These are phyloP conservation scores for Hibiscus mutabilis DNA, from an alignment of 345 rosid genomes.

Conservation along the genomic window DNA sequence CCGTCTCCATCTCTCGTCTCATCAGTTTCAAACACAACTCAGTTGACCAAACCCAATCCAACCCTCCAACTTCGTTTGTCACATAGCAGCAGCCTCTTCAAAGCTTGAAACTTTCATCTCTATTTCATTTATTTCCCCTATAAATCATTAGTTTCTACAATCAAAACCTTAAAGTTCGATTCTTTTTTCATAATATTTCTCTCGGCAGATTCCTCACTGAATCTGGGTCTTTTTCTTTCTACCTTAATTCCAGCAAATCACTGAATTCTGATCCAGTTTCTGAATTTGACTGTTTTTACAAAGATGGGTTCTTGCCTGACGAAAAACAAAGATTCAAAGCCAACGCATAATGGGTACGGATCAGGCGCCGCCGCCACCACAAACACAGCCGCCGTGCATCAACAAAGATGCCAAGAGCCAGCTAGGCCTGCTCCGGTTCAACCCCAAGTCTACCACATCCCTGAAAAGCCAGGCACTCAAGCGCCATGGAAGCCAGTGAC, in stretches of 20 bases:
- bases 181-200: no score
- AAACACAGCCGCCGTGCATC: slow-evolving; percentile 10
- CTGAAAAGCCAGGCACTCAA: slow-evolving; percentile 16
- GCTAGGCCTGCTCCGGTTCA: slow-evolving; percentile 8
- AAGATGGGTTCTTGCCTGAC: slow-evolving; percentile 56
- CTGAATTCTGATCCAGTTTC: background rate
- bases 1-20: no score
- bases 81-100: no score
- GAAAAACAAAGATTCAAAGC: slow-evolving; percentile 27
- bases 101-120: no score
- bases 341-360: slow-evolving; percentile 28
- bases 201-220: background rate
- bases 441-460: slow-evolving; percentile 18
- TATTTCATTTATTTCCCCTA: no score
- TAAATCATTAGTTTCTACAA: no score
- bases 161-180: no score
- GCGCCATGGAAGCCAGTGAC: background rate
- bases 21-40: no score
- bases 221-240: background rate
- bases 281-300: background rate
- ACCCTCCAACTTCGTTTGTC: no score
- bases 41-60: no score
- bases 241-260: background rate
- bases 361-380: background rate
- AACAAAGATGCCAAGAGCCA: slow-evolving; percentile 30